phyloP scores from a whole-genome alignment of 441 rosid genomes.

The Codiaeum variegatum region DNA sequence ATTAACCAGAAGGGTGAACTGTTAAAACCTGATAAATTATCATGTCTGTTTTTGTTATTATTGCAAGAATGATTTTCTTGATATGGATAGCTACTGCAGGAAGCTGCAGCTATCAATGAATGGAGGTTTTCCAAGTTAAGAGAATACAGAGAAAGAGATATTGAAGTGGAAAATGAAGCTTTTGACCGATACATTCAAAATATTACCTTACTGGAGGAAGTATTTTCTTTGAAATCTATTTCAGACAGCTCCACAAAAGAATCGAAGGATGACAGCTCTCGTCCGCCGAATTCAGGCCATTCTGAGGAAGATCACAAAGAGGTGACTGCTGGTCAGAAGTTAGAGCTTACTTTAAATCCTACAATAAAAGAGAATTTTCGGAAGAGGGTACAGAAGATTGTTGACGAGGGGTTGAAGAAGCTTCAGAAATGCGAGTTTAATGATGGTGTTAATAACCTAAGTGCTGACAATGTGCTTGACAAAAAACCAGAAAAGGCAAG shows the following conservation, averaged over 20 bases:
- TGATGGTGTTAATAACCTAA: constrained; percentile 27
- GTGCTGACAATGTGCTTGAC: constrained; percentile 21
- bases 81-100: constrained; percentile 45
- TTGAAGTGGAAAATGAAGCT: constrained; percentile 75
- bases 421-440: constrained; percentile 35
- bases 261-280: constrained; percentile 25
- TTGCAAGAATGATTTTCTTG: constrained; percentile 19
- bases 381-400: constrained; percentile 45
- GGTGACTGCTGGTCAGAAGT: constrained; percentile 37
- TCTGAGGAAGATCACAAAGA: constrained; percentile 30
- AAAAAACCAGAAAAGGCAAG: constrained; percentile 33
- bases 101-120: constrained; percentile 76
- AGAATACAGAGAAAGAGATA: constrained; percentile 64
- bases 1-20: constrained; percentile 71
- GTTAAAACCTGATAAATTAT: background rate
- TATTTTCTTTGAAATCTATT: constrained; percentile 45
- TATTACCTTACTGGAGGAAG: constrained; percentile 73
- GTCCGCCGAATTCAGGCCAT: constrained; percentile 17
- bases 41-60: constrained; percentile 7
- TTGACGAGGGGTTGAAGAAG: constrained; percentile 60
- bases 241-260: constrained; percentile 31
- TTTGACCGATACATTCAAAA: constrained; percentile 83
- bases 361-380: constrained; percentile 48
- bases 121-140: constrained; percentile 91
- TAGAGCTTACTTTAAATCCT: constrained; percentile 45